A percentile compares a stretch with the other conserved stretches of the same genome.
phyloP scores from a whole-genome alignment of 495 filamentous ascomycete species.

The Penicillium lividum region DNA sequence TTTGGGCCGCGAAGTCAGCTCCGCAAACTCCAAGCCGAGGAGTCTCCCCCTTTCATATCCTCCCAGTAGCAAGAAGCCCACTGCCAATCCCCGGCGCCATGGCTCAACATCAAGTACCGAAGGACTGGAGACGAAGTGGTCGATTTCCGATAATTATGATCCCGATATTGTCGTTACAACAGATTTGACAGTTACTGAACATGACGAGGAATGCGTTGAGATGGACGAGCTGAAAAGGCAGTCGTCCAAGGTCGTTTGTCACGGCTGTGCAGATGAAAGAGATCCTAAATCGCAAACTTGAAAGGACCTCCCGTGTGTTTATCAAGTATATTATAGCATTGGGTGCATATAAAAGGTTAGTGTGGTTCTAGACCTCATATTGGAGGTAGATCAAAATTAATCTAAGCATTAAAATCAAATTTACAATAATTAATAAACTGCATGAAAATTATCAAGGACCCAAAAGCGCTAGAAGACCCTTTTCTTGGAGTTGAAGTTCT shows the following conservation, averaged over 20 bases:
- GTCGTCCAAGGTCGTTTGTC: background rate
- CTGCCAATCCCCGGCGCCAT: background rate
- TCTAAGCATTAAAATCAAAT: too few relatives aligned
- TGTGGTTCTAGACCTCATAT: background rate
- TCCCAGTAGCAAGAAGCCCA: background rate
- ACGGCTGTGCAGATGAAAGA: background rate
- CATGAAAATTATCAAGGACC: background rate
- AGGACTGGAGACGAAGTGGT: background rate
- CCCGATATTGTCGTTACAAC: background rate
- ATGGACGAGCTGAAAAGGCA: background rate
- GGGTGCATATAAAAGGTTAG: background rate
- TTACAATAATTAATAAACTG: too few relatives aligned
- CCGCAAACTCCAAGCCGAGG: background rate
- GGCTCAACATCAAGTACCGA: background rate
- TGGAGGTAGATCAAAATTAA: background rate
- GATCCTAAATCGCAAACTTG: background rate
- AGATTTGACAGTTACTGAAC: background rate
- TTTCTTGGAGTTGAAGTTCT: slow-evolving; percentile 14
- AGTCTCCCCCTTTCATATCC: background rate
- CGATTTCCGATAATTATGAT: background rate
- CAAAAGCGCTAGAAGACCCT: slow-evolving; percentile 7
- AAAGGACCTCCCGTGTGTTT: background rate
- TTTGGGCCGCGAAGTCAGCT: background rate
- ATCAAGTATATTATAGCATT: background rate
- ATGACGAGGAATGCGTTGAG: background rate